These are phyloP conservation scores for Candida vaughaniae DNA, from an alignment of 805 yeast genomes.

Conservation along the genomic window DNA sequence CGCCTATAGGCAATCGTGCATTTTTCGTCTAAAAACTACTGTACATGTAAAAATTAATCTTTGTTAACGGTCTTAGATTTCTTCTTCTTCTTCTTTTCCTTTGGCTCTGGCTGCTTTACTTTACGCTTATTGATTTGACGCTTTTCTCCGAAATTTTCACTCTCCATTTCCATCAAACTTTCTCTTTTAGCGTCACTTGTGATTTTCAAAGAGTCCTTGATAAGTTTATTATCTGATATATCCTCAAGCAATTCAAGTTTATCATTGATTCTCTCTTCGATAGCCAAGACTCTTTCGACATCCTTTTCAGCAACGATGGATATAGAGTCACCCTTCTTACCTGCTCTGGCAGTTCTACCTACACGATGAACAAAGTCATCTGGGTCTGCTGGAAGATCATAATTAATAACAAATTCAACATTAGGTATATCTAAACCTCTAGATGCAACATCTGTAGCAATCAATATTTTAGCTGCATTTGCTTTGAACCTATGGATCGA, in stretches of 20 bases:
- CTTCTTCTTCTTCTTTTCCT: slow-evolving; percentile 9
- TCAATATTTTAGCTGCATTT: slow-evolving; percentile 85
- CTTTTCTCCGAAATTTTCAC: slow-evolving; percentile 81
- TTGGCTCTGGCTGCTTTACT: slow-evolving; percentile 16
- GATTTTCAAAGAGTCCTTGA: slow-evolving; percentile 65
- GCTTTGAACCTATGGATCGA: slow-evolving; percentile 92
- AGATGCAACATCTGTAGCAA: slow-evolving; percentile 96
- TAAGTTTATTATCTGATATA: slow-evolving; percentile 74
- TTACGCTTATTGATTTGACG: slow-evolving; percentile 49
- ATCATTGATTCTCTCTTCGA: slow-evolving; percentile 78
- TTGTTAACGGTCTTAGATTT: background rate
- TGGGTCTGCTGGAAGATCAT: slow-evolving; percentile 92
- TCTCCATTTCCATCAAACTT: slow-evolving; percentile 90
- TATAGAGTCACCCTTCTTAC: slow-evolving; percentile 80
- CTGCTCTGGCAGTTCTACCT: slow-evolving; percentile 99
- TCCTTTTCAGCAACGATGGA: slow-evolving; percentile 86
- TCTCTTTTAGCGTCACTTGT: slow-evolving; percentile 86
- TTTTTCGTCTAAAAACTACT: too few species aligned
- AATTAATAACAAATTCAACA: slow-evolving; percentile 87
- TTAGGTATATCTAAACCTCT: slow-evolving; percentile 96
- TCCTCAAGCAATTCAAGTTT: slow-evolving; percentile 75
- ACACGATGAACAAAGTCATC: slow-evolving; percentile 96
- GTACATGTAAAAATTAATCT: too few species aligned
- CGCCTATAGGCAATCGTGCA: too few species aligned
- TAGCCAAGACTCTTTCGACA: slow-evolving; percentile 73